phyloP scores from a whole-genome alignment of 2,329 filamentous ascomycete species.

The Stagonosporopsis cucurbitacearum region DNA sequence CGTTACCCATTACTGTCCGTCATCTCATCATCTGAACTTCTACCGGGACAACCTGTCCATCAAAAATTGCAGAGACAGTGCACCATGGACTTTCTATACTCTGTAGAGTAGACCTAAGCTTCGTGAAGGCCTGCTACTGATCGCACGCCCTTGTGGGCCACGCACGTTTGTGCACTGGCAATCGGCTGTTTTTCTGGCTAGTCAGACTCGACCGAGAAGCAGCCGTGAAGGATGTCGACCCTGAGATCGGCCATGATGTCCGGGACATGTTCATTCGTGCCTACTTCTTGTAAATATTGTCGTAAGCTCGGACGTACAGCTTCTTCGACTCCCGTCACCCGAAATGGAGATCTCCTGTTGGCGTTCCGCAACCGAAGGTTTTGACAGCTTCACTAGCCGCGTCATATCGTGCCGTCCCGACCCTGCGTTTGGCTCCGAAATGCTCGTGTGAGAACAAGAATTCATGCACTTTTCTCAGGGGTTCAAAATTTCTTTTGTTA shows the following conservation, averaged over 20 bases:
- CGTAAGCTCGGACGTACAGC: background rate
- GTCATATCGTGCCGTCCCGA: background rate
- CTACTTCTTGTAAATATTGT: background rate
- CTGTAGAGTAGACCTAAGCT: background rate
- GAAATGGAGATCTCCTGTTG: background rate
- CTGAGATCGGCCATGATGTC: background rate
- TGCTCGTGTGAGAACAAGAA: background rate
- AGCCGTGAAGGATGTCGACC: conserved; percentile 6
- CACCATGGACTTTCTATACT: too few species aligned
- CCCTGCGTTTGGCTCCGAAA: background rate
- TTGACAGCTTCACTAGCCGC: background rate
- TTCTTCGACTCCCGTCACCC: background rate
- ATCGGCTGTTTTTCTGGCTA: background rate
- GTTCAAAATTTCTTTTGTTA: background rate
- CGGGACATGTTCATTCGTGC: background rate
- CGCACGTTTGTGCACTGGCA: background rate
- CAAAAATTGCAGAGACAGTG: background rate
- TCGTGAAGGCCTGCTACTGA: background rate
- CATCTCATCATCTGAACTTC: background rate
- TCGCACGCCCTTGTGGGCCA: background rate
- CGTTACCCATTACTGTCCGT: background rate
- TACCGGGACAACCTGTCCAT: background rate
- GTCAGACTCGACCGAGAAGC: conserved; percentile 4
- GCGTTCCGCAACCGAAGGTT: background rate
- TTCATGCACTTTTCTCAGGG: too few species aligned